Evolutionary conservation across 163 green algal species (phyloP), one percentile per base, ranked within the genome.

Genomic region (Prototheca wickerhamii): DNA sequence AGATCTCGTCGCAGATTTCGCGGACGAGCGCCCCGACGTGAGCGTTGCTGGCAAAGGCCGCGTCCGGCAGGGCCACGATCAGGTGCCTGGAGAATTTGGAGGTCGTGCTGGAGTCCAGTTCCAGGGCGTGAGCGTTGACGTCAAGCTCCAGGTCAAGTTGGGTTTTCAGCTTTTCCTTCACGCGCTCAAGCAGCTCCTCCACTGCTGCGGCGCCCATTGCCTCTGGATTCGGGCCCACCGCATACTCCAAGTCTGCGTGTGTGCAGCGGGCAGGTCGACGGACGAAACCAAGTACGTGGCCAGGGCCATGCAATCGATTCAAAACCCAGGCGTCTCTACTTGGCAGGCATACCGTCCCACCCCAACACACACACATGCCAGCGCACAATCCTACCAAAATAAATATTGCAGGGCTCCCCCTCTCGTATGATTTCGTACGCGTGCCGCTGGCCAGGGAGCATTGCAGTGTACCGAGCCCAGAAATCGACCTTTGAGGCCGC

Each of bases 341-440:
- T 65, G n/a, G 56, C 63, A 69, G 76, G 95, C 70, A 95, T 88
- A n/a, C n/a, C n/a, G n/a, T n/a, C n/a, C n/a, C n/a, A n/a, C n/a
- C n/a, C n/a, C n/a, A n/a, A n/a, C n/a, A n/a, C n/a, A n/a, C n/a
- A n/a, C n/a, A n/a, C n/a, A n/a, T n/a, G n/a, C n/a, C n/a, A n/a
- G 28, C 26, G 25, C 21, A 20, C 4, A 10, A 23, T 2, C 89
- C 85, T 53, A 94, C 83, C 70, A 86, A 94, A 91, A 83, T 95
- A 96, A n/a, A 95, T 61, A 73, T 96, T 84, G 74, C 87, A 95
- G 43, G 86, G 86, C 33, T 58, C 44, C 37, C 76, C 73, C 44
- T 81, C 71, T 1, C 76, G 72, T 10, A 96, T 84, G 43, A 96
- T 83, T 68, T 89, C 84, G 42, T 85, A 86, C 55, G 73, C 70